Conservation (phyloP, 192 early-diverging fungal species). For the Cetraspora pellucida region DNA sequence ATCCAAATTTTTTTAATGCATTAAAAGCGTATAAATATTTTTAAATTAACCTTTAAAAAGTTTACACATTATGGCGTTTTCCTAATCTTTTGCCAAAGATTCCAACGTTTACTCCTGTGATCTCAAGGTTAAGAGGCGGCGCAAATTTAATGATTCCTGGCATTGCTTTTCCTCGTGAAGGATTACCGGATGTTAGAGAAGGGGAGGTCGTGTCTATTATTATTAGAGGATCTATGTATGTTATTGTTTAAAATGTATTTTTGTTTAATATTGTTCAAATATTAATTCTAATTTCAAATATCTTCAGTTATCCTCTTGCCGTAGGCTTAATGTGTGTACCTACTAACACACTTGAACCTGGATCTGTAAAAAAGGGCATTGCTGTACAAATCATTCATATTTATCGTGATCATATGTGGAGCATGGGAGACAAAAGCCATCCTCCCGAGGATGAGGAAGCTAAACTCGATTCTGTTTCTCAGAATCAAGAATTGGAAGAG, state of each 20-base stretch:
- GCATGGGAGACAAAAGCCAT: slow-evolving; percentile 65
- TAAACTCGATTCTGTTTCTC: slow-evolving; percentile 11
- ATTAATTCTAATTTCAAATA: neutral
- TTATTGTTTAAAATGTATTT: slow-evolving; percentile 2
- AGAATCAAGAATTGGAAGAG: slow-evolving; percentile 36
- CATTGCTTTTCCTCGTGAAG: slow-evolving; percentile 52
- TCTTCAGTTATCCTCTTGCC: slow-evolving; percentile 54
- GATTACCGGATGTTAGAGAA: slow-evolving; percentile 48
- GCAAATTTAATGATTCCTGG: slow-evolving; percentile 85
- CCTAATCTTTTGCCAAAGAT: slow-evolving; percentile 67
- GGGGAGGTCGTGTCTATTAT: slow-evolving; percentile 61
- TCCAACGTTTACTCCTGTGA: slow-evolving; percentile 67
- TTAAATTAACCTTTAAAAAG: slow-evolving; percentile 33
- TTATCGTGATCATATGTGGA: slow-evolving; percentile 80
- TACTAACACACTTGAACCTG: slow-evolving; percentile 42
- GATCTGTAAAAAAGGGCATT: slow-evolving; percentile 65
- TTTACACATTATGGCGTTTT: slow-evolving; percentile 79
- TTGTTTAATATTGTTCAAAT: neutral
- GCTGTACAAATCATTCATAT: slow-evolving; percentile 78
- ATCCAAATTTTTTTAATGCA: neutral
- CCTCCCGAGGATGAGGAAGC: slow-evolving; percentile 52
- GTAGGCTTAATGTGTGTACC: slow-evolving; percentile 68
- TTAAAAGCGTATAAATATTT: neutral
- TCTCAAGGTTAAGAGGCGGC: slow-evolving; percentile 74
- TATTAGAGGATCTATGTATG: slow-evolving; percentile 54